A percentile compares a stretch with the other conserved stretches of the same genome.
Conservation (phyloP, 768 basidiomycete species). For the Tricholoma matsutake region DNA sequence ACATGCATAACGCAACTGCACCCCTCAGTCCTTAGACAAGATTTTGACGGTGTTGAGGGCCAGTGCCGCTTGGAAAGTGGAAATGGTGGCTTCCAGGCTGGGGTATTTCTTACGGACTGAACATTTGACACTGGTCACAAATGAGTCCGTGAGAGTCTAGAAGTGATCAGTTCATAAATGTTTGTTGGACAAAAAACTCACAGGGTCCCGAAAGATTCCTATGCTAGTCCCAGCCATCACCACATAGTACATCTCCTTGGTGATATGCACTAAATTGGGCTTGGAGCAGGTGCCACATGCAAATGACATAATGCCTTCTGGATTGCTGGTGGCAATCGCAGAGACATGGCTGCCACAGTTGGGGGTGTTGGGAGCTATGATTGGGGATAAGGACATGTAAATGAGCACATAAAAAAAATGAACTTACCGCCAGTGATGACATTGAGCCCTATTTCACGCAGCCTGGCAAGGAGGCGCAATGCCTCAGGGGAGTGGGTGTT, state of each 20-base stretch:
- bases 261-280: neutral
- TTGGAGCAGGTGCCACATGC: neutral
- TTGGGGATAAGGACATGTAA: neutral
- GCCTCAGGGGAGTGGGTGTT: neutral
- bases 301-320: neutral
- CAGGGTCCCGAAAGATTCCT: neutral
- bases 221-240: neutral
- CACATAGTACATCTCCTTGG: neutral
- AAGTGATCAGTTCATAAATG: neutral
- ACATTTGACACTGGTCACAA: neutral
- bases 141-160: neutral
- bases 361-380: too few species aligned
- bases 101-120: neutral
- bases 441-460: neutral
- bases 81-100: neutral
- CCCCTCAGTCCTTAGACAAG: neutral
- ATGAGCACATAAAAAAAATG: neutral
- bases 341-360: neutral
- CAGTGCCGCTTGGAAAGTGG: neutral
- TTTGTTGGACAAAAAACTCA: neutral
- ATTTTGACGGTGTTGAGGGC: neutral
- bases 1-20: neutral
- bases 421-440: neutral
- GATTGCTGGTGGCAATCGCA: neutral
- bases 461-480: neutral